Conservation (phyloP, 2,329 filamentous ascomycete species). For the Furcasterigmium furcatum region DNA sequence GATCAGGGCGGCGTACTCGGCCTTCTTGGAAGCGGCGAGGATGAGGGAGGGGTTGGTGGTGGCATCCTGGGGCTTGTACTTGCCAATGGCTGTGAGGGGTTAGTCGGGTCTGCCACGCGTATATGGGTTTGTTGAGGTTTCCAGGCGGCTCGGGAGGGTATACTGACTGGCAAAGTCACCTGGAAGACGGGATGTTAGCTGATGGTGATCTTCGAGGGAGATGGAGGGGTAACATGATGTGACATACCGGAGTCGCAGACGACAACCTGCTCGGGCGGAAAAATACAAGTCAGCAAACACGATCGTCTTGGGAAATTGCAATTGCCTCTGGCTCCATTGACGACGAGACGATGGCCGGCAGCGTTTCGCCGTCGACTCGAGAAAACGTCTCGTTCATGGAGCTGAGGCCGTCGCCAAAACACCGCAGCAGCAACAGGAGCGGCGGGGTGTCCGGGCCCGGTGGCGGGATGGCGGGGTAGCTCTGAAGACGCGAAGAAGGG, state of each 20-base stretch:
- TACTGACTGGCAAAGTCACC: constrained; percentile 76
- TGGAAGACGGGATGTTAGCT: constrained; percentile 33
- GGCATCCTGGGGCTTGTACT: constrained; percentile 99
- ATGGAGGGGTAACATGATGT: constrained; percentile 11
- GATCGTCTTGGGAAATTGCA: not conserved
- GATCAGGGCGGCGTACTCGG: constrained; percentile 91
- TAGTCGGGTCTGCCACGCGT: constrained; percentile 8
- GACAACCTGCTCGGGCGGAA: constrained; percentile 64
- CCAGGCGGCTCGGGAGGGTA: constrained; percentile 8
- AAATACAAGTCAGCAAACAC: constrained; percentile 15
- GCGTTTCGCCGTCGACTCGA: not conserved
- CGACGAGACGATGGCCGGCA: too few species aligned
- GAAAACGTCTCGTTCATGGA: not conserved
- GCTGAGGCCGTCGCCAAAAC: not conserved
- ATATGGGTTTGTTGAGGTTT: constrained; percentile 9
- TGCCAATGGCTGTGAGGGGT: constrained; percentile 73
- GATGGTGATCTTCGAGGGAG: constrained; percentile 5
- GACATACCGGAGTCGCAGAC: constrained; percentile 92
- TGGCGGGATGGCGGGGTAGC: constrained; percentile 23
- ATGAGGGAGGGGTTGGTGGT: constrained; percentile 99
- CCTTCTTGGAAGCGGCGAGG: constrained; percentile 96
- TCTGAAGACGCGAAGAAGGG: constrained; percentile 8
- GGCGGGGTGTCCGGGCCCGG: constrained; percentile 10
- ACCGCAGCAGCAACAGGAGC: constrained; percentile 4
- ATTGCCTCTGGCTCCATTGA: too few species aligned